A percentile compares a stretch with the other conserved stretches of the same genome.
phyloP scores from a whole-genome alignment of 2,329 filamentous ascomycete genomes.

The Volutella citrinella region DNA sequence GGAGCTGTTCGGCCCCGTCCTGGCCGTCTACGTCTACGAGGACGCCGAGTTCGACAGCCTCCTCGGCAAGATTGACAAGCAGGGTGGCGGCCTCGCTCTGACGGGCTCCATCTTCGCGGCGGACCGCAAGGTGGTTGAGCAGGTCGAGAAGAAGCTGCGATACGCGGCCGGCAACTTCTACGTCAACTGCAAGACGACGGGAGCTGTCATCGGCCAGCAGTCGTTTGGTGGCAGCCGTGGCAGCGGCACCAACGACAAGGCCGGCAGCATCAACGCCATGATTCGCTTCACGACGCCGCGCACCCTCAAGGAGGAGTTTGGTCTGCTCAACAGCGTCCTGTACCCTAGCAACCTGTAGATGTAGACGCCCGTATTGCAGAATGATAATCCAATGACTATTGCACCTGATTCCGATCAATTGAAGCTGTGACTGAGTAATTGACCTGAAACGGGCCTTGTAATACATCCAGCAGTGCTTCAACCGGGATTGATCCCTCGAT shows the following conservation, averaged over 20 bases:
- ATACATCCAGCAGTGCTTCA: too few species aligned
- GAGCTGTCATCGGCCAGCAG: conserved; percentile 68
- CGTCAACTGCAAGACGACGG: conserved; percentile 75
- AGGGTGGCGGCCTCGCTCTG: conserved; percentile 70
- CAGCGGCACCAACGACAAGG: conserved; percentile 70
- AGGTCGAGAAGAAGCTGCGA: conserved; percentile 66
- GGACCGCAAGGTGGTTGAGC: conserved; percentile 61
- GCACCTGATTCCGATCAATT: background rate
- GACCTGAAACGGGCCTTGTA: too few species aligned
- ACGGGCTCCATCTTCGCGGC: conserved; percentile 72
- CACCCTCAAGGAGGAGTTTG: conserved; percentile 7
- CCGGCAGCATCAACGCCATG: conserved; percentile 59
- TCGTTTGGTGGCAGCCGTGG: conserved; percentile 67
- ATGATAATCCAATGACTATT: background rate
- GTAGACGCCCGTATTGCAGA: too few species aligned
- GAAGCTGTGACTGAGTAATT: background rate
- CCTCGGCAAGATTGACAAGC: conserved; percentile 58
- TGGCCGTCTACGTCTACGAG: conserved; percentile 72
- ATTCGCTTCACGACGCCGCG: conserved; percentile 33
- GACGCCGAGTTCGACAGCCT: conserved; percentile 50
- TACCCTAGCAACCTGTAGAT: conserved; percentile 7
- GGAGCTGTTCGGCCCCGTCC: conserved; percentile 80
- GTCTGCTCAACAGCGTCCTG: conserved; percentile 2
- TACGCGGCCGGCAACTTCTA: conserved; percentile 79
- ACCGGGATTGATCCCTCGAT: too few species aligned